phyloP scores from a whole-genome alignment of 75 land plant species.

The Pseudotsuga menziesii region DNA sequence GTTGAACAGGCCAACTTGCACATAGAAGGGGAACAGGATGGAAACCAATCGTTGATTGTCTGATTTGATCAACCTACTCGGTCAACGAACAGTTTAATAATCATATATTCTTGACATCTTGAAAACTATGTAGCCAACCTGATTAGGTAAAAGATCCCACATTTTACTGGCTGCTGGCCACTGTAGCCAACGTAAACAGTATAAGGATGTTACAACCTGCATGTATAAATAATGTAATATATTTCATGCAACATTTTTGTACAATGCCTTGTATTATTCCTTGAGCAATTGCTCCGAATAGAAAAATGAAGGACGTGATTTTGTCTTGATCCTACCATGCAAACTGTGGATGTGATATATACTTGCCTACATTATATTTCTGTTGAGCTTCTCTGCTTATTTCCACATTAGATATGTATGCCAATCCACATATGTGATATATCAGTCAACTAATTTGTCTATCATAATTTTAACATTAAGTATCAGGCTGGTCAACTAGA shows the following conservation, averaged over 20 bases:
- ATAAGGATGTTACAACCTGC: background rate
- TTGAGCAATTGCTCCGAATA: background rate
- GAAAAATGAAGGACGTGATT: no score
- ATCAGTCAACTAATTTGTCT: no score
- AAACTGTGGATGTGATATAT: no score
- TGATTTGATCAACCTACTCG: background rate
- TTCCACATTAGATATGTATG: no score
- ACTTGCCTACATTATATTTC: no score
- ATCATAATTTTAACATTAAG: no score
- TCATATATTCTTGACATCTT: background rate
- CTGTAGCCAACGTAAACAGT: background rate
- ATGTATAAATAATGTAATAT: background rate
- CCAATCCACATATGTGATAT: no score
- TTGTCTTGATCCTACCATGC: no score
- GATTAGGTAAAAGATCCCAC: background rate
- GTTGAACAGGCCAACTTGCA: background rate
- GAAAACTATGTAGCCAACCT: background rate
- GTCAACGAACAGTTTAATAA: background rate
- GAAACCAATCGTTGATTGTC: background rate
- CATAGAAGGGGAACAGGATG: background rate
- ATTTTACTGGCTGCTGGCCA: background rate
- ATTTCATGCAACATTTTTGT: background rate
- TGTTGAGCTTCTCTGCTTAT: no score
- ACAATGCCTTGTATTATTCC: background rate
- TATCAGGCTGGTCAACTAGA: no score